A percentile compares a stretch with the other conserved stretches of the same genome.
Conservation (phyloP, 768 basidiomycete genomes). For the Macrolepiota albuminosa region DNA sequence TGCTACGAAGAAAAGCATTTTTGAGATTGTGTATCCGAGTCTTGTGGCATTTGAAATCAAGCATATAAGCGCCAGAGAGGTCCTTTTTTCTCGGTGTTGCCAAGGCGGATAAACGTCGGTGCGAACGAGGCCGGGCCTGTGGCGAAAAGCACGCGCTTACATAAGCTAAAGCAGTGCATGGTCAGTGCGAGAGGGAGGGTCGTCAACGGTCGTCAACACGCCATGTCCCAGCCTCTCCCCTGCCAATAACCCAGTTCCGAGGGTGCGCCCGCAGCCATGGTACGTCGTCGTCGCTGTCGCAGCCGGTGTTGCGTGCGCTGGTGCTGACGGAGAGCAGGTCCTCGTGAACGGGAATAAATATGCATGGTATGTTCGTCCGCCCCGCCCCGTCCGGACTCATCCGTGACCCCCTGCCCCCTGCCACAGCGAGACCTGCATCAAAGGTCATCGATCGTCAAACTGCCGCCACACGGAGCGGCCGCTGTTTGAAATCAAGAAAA, state of each 20-base stretch:
- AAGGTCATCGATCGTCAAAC: conserved; percentile 86
- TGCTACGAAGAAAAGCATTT: too few species aligned
- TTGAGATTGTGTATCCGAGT: too few species aligned
- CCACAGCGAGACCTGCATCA: conserved; percentile 84
- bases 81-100: too few species aligned
- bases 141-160: background rate
- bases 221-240: background rate
- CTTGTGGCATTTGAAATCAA: too few species aligned
- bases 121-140: background rate
- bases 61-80: too few species aligned
- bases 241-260: background rate
- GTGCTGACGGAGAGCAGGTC: conserved; percentile 37
- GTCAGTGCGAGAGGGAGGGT: background rate
- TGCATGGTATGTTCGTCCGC: conserved; percentile 54
- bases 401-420: background rate
- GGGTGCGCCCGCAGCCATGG: background rate
- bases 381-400: too few species aligned
- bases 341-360: conserved; percentile 76
- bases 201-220: background rate
- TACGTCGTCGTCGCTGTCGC: background rate
- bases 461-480: conserved; percentile 88
- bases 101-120: background rate
- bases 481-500: conserved; percentile 89
- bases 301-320: background rate
- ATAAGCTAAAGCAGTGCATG: background rate